Evolutionary conservation across 805 yeast genomes (phyloP).

Genomic region (Metschnikowia henanensis): DNA sequence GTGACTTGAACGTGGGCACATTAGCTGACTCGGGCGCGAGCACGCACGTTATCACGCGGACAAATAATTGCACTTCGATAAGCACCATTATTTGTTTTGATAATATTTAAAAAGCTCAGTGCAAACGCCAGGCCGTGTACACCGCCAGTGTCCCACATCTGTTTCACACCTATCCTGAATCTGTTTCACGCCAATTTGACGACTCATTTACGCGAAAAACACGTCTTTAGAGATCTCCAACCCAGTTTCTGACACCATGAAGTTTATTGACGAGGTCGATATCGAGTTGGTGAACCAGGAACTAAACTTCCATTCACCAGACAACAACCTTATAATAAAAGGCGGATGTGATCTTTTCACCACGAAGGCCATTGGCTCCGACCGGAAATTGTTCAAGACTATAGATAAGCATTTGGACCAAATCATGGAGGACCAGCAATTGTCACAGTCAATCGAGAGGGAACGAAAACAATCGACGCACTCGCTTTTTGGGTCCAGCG

Average conservation of each 20-base stretch:
- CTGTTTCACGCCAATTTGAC: no score
- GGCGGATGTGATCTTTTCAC: conserved; percentile 95
- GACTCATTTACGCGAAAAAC: no score
- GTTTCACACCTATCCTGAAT: no score
- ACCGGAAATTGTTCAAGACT: conserved; percentile 82
- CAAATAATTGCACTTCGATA: conserved; percentile 4
- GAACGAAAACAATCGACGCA: conserved; percentile 38
- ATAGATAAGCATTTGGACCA: conserved; percentile 78
- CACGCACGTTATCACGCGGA: conserved; percentile 1
- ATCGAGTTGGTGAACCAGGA: conserved; percentile 90
- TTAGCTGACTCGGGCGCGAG: conserved; percentile 8
- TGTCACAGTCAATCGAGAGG: conserved; percentile 37
- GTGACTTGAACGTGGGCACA: conserved; percentile 11
- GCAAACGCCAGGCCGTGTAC: no score
- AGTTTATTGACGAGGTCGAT: conserved; percentile 93
- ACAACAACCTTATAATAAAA: conserved; percentile 50
- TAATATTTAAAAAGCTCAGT: neutral
- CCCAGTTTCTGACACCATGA: conserved; percentile 4
- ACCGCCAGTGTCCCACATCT: no score
- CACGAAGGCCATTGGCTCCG: conserved; percentile 90
- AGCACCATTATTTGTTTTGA: neutral
- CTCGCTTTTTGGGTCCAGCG: conserved; percentile 39
- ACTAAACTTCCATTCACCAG: conserved; percentile 46
- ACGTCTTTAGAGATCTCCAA: no score
- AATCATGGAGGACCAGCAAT: conserved; percentile 44